Evolutionary conservation across 352 stramenopile genomes (phyloP), one percentile per base, ranked within the genome.

Genomic region (Labyrinthula sp.): DNA sequence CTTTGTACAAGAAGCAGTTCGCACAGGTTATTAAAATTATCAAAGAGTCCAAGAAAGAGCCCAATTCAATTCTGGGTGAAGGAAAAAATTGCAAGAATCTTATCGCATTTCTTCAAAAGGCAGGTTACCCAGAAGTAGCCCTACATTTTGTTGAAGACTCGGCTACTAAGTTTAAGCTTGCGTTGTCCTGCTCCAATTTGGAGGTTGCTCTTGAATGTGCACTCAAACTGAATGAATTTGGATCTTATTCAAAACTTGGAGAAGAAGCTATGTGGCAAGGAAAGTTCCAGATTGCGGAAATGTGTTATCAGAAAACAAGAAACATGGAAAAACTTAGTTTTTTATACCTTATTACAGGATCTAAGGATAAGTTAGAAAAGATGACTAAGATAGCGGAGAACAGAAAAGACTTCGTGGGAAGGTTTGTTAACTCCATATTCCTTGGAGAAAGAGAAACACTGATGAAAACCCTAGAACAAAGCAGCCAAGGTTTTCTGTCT

Each of bases 331-430:
- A 84, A n/a, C 67, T 99, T 10, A 93, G 77, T 38, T 99, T 97
- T 66, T 64, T 99, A 23, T 97, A 97, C 67, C 68, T 96, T 12
- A 77, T 97, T 30, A 95, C 88, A 34, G 90, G 90, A 41, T 93
- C 96, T 66, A 85, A 73, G 28, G 87, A 95, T 48, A 97, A 97
- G 67, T 73, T 99, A 7, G 73, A 81, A 52, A 97, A 97, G 68
- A 97, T 97, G 88, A 71, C 96, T 45, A 95, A 95, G 66, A 97
- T 97, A 38, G 82, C 87, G 2, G 84, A 96, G 62, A 86, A 94
- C 60, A 75, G 86, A 40, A 78, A 83, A 50, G 88, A 97, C 60
- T 87, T 94, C 47, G 96, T 97, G 86, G 83, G 78, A 18, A 77
- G 82, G 35, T 97, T 95, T 64, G 86, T 95, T 69, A 97, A 97